Evolutionary conservation across 345 rosid species (phyloP).

Genomic region (Pistacia vera): DNA sequence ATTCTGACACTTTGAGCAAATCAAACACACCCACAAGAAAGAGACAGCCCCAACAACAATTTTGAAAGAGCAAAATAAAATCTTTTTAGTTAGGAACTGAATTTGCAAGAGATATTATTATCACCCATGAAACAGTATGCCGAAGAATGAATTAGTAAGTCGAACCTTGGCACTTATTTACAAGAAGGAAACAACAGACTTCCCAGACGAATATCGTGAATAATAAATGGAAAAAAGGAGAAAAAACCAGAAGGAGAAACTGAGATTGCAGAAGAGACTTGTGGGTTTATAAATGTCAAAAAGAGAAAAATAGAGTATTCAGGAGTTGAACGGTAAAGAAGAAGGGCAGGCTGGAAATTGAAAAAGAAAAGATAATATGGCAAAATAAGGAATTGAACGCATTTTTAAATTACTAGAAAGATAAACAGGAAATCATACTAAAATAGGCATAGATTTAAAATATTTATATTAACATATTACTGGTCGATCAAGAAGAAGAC

Average conservation of each 20-base stretch:
- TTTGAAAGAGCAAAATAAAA: neutral
- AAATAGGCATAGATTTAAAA: no score
- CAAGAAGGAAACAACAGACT: conserved; percentile 11
- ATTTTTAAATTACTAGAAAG: conserved; percentile 19
- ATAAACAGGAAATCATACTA: neutral
- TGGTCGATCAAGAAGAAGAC: no score
- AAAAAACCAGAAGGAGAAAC: neutral
- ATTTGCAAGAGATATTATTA: no score
- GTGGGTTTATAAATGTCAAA: neutral
- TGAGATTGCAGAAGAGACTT: neutral
- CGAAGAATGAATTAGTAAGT: neutral
- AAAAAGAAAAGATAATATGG: neutral
- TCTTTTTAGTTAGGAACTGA: no score
- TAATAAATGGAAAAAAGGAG: neutral
- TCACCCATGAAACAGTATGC: neutral
- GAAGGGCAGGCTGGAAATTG: conserved; percentile 20
- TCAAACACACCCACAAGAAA: no score
- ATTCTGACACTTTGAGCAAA: neutral
- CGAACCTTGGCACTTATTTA: neutral
- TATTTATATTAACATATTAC: no score
- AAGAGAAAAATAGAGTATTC: neutral
- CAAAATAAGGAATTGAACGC: neutral
- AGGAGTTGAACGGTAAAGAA: conserved; percentile 25
- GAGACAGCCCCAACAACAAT: neutral
- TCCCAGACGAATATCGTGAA: conserved; percentile 1